Base-by-base conservation (phyloP, 306 rosid species). In the Cucumis melo region DNA sequence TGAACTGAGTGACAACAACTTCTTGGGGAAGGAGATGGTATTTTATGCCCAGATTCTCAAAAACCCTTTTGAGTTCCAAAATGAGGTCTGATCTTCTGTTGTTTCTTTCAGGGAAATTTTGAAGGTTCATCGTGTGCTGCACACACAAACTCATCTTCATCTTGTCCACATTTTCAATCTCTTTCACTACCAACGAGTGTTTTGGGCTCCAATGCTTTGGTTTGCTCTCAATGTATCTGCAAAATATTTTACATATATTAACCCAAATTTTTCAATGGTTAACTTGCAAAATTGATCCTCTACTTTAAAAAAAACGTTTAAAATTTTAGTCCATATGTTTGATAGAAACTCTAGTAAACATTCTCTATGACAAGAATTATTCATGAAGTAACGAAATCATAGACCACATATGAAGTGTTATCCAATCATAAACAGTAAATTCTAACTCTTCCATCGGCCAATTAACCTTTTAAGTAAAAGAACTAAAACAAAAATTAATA, bases 21-120 rank as follows among this genome's bases (percentile, higher is more conserved):
- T 86, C 81, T 73, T 86, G 89, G 77, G 89, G 89, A 67, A 86
- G 89, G 39, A 86, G 80, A 78, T 83, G 79, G 55, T 86, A 86
- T 36, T 77, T 74, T 1, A 86, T 86, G 77, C 81, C 77, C 8
- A 83, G 82, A 76, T 2, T 67, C 76, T 83, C 84, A 68, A 86
- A 83, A 32, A 83, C 78, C 80, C 57, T 86, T 78, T 86, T 83
- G 10, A 86, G 62, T 58, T 86, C 89, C 4, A 86, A 74, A 55
- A 83, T 77, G 5, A 83, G 87, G 23, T 86, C 89, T 38, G 89
- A 86, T 79, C 87, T 79, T 70, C 89, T 74, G 39, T 5, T 67
- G 78, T 77, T 86, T 79, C 80, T 86, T 23, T 86, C 89, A 1
- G 87, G 84, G 68, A 72, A 83, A 76, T 86, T 86, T 78, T 86